Conservation (phyloP, 805 yeast genomes). For the Metschnikowia lachancei region DNA sequence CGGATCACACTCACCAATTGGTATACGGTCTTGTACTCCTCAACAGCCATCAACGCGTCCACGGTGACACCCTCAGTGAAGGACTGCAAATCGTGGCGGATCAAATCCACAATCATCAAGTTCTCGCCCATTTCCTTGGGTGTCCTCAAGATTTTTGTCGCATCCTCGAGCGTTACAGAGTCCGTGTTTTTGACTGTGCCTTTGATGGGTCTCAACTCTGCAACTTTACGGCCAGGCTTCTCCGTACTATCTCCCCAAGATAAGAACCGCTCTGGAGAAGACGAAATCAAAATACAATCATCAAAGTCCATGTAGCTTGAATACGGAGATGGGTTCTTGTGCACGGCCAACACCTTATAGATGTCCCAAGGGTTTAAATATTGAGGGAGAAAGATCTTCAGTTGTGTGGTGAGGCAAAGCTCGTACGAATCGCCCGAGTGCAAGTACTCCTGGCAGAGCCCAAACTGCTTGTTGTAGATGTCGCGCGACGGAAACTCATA, state of each 20-base stretch:
- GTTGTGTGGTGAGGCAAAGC: constrained; percentile 80
- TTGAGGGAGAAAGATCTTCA: constrained; percentile 53
- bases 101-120: constrained; percentile 93
- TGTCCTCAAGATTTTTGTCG: constrained; percentile 63
- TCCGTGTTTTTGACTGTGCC: constrained; percentile 82
- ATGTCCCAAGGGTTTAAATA: constrained; percentile 68
- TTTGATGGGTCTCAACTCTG: constrained; percentile 91
- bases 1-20: constrained; percentile 88
- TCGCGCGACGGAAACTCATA: constrained; percentile 51
- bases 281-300: constrained; percentile 65
- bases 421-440: constrained; percentile 90
- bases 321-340: constrained; percentile 87
- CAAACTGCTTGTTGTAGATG: constrained; percentile 54
- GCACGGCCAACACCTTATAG: constrained; percentile 63
- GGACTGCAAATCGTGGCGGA: constrained; percentile 83
- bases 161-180: constrained; percentile 53
- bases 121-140: constrained; percentile 96
- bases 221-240: constrained; percentile 30
- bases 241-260: constrained; percentile 57
- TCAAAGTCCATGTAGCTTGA: constrained; percentile 74
- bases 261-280: constrained; percentile 93
- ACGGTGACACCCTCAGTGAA: constrained; percentile 66
- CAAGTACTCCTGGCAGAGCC: constrained; percentile 62
- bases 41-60: constrained; percentile 81
- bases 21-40: constrained; percentile 86